Percentiles rank a stretch among this genome's conserved stretches.
Evolutionary conservation across 2,329 filamentous ascomycete genomes (phyloP).

Genomic region (Hymenoscyphus repandus): DNA sequence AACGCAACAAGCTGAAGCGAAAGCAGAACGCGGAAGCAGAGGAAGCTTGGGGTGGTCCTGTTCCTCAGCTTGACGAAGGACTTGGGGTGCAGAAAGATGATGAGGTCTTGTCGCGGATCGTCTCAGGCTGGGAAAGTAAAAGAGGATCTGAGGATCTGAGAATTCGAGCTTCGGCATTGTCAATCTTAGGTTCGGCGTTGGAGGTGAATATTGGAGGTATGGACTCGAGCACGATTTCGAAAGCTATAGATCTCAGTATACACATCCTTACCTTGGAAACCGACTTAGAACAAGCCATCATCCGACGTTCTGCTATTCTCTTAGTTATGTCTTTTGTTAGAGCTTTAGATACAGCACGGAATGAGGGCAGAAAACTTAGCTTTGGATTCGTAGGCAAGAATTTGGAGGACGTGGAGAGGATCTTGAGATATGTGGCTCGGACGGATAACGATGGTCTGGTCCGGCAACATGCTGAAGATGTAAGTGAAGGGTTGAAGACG

Average conservation of each 20-base stretch:
- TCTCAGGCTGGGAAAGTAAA: conserved; percentile 63
- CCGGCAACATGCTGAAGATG: conserved; percentile 58
- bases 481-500: conserved; percentile 60
- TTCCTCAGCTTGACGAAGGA: conserved; percentile 42
- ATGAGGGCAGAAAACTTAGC: conserved; percentile 40
- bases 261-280: conserved; percentile 59
- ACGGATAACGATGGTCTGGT: conserved; percentile 67
- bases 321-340: conserved; percentile 57
- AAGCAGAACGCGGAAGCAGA: conserved; percentile 46
- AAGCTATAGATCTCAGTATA: conserved; percentile 57
- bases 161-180: conserved; percentile 63
- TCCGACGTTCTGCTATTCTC: conserved; percentile 62
- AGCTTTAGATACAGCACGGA: conserved; percentile 50
- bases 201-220: conserved; percentile 57
- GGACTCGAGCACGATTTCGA: conserved; percentile 46
- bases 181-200: conserved; percentile 54
- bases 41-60: conserved; percentile 50
- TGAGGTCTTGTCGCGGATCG: conserved; percentile 51
- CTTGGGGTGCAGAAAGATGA: conserved; percentile 30
- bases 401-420: conserved; percentile 55
- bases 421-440: conserved; percentile 57
- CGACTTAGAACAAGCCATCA: conserved; percentile 54
- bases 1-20: conserved; percentile 43
- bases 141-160: conserved; percentile 63
- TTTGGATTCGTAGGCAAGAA: conserved; percentile 52